Conservation (phyloP, 139 green algal genomes). For the Ettlia oleoabundans region DNA sequence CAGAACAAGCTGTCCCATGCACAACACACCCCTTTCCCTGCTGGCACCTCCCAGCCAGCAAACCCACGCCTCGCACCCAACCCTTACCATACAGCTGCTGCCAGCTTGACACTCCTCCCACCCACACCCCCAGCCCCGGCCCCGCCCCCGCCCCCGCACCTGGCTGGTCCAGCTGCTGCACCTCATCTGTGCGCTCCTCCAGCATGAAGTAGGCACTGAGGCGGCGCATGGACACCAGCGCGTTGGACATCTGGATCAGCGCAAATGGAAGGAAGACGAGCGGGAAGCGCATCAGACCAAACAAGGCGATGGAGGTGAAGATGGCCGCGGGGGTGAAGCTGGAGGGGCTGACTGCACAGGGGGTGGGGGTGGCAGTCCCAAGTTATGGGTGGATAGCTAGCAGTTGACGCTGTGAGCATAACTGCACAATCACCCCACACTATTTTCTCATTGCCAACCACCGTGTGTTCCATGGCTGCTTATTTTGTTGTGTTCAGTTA, state of each 20-base stretch:
- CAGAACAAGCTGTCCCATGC: no score
- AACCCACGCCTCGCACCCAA: no score
- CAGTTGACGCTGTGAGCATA: no score
- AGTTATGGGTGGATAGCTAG: no score
- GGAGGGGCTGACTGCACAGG: slow-evolving; percentile 30
- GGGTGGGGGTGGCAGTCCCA: neutral
- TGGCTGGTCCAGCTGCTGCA: slow-evolving; percentile 34
- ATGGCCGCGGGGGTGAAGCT: slow-evolving; percentile 68
- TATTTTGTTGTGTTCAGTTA: no score
- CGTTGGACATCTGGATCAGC: slow-evolving; percentile 64
- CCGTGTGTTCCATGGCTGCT: no score
- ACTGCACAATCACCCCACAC: no score
- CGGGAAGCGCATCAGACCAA: slow-evolving; percentile 93
- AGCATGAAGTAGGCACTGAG: slow-evolving; percentile 58
- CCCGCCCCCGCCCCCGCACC: neutral
- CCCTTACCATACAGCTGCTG: no score
- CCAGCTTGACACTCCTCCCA: no score
- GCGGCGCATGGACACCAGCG: slow-evolving; percentile 60
- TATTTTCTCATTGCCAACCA: no score
- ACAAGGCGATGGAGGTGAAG: slow-evolving; percentile 92
- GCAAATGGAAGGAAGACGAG: slow-evolving; percentile 90
- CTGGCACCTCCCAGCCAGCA: no score
- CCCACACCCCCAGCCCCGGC: neutral
- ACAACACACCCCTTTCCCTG: no score
- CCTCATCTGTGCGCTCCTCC: slow-evolving; percentile 57